Evolutionary conservation across 2,329 filamentous ascomycete species (phyloP).

Genomic region (Ambrosiella xylebori): DNA sequence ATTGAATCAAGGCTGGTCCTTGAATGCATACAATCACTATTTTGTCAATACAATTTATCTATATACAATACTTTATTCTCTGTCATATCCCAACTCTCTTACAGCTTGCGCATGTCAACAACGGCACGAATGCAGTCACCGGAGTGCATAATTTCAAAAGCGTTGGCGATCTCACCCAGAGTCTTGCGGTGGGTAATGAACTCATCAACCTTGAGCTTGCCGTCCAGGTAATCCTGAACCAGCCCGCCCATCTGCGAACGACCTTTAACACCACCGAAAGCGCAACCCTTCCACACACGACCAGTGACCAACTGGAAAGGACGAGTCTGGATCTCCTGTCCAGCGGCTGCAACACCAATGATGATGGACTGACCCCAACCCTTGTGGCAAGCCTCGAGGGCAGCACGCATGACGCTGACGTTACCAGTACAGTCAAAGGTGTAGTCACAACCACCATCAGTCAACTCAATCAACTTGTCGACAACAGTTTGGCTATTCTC

Average conservation of each 20-base stretch:
- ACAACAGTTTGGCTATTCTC: slow-evolving; percentile 59
- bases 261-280: slow-evolving; percentile 96
- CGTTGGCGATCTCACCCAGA: slow-evolving; percentile 68
- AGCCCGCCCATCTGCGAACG: slow-evolving; percentile 78
- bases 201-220: slow-evolving; percentile 92
- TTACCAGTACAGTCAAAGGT: slow-evolving; percentile 99
- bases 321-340: slow-evolving; percentile 85
- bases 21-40: background rate
- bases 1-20: background rate
- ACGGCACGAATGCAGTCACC: slow-evolving; percentile 96
- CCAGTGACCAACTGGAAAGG: slow-evolving; percentile 98
- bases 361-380: slow-evolving; percentile 97
- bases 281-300: slow-evolving; percentile 93
- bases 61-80: background rate
- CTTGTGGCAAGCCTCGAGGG: slow-evolving; percentile 96
- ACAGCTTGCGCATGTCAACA: slow-evolving; percentile 41
- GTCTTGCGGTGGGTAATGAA: slow-evolving; percentile 94
- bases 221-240: slow-evolving; percentile 75
- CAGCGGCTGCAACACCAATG: slow-evolving; percentile 91
- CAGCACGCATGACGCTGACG: slow-evolving; percentile 85
- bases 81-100: background rate
- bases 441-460: slow-evolving; percentile 94
- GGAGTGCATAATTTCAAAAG: slow-evolving; percentile 85
- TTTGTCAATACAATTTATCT: slow-evolving; percentile 1
- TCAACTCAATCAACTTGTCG: slow-evolving; percentile 91